Evolutionary conservation across 2,329 filamentous ascomycete genomes (phyloP), one percentile per base, ranked within the genome.

Genomic region (Exutisphaerella laricina): DNA sequence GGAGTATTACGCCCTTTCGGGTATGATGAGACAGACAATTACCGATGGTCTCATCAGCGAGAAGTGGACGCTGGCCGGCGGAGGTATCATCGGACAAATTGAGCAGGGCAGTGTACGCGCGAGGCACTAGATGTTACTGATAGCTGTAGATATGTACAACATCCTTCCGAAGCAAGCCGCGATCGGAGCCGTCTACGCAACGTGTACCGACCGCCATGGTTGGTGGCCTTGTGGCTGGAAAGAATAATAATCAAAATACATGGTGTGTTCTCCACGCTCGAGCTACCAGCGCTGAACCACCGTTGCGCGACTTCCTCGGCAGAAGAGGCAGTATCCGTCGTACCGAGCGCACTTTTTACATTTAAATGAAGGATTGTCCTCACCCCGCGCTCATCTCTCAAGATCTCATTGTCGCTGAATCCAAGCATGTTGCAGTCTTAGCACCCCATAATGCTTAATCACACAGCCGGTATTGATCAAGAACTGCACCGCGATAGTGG

Each of bases 1-100:
- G 80, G 88, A 96, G 70, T 97, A 96, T 69, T 97, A 90, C 74
- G 88, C 87, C 4, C 80, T 79, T 25, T 94, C 87, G 64, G 92
- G 90, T 9, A 72, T 95, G 61, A 63, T 94, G 60, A 78, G 85
- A 51, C 72, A 77, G 48, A 73, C 71, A 33, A 74, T 96, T 37
- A 82, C 85, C 57, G 81, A 89, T 59, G 71, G 70, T 50, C 73
- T 76, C 49, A 83, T 96, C 25, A 73, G 76, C 16, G 85, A 94
- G 73, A 86, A 87, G 69, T 94, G 89, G 88, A 81, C 80, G 36
- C 62, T 96, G 55, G 80, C 82, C 36, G 88, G 88, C 16, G 80
- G 84, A 57, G 89, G 89, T 12, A 77, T 90, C 39, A 74, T 95
- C 33, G 88, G 88, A 5, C 87, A 95, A 74, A 75, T 96, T 69